Base-by-base conservation (phyloP, 75 land plant species). In the Chamaecyparis obtusa region DNA sequence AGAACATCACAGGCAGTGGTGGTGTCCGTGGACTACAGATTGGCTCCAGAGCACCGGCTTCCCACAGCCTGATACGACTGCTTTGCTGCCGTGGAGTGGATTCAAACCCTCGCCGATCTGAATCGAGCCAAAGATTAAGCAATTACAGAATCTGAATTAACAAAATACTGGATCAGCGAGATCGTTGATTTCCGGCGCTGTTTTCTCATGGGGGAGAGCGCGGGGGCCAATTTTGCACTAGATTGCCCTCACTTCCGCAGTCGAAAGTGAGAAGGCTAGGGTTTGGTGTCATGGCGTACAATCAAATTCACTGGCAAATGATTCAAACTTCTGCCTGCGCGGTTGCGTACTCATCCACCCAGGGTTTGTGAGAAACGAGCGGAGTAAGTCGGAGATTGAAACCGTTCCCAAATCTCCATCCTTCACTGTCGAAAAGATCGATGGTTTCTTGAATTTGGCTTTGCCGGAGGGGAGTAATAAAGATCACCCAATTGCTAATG, bases 281-380 rank as follows among this genome's bases (percentile, higher is more conserved):
- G 4, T 44, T 44, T 44, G 46, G 46, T 44, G 6, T 44, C 7
- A 44, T 44, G 46, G 46, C 6, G 46, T 44, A 7, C 5, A 44
- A 44, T 44, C 46, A 44, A 44, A 44, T 44, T 3, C 3, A 44
- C 46, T 3, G 7, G 5, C 5, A 44, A 44, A 7, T 5, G 46
- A 44, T 44, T 44, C 46, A 44, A 44, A 44, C 3, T 44, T 90
- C 49, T 2, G 71, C n/a, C 43, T 88, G 44, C 55, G 49, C 15
- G 95, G 96, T 24, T 67, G 88, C 8, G 46, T 93, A 19, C 56
- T 92, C 15, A 37, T 91, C 11, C 86, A 89, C 46, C 91, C 96
- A 5, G 91, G 55, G 83, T 91, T 91, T 74, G 86, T 89, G 89
- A 89, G 90, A 30, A 83, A 89, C 15, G 48, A 64, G 9, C 87